Percentiles rank a stretch among this genome's conserved stretches.
These are phyloP conservation scores for Isatis lusitanica DNA, from an alignment of 441 rosid genomes.

Conservation along the genomic window DNA sequence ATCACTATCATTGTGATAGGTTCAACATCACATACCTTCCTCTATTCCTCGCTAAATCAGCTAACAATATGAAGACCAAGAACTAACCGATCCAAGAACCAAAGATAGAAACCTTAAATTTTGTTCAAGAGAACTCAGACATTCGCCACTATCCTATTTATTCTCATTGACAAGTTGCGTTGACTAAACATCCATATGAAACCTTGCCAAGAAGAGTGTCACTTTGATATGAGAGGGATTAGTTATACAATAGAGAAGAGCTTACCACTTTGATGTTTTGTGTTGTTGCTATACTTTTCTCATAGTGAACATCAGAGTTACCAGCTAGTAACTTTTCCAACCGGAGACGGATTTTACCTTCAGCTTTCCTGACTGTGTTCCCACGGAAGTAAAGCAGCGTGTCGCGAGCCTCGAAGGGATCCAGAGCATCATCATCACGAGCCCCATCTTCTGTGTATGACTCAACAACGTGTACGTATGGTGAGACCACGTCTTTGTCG, in stretches of 20 bases:
- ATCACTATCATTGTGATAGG: neutral
- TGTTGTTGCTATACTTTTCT: conserved; percentile 62
- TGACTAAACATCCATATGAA: neutral
- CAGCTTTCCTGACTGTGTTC: conserved; percentile 84
- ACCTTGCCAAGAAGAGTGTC: neutral
- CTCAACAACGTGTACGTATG: conserved; percentile 91
- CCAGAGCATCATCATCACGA: conserved; percentile 37
- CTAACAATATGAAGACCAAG: neutral
- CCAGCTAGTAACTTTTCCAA: conserved; percentile 64
- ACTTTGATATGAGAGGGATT: neutral
- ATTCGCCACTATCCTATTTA: too few species aligned
- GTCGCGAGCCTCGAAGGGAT: conserved; percentile 74
- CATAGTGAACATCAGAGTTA: conserved; percentile 66
- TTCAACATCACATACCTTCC: conserved; percentile 6
- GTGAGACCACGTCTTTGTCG: conserved; percentile 87
- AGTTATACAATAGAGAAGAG: neutral
- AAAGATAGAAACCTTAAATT: neutral
- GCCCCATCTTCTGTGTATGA: conserved; percentile 49
- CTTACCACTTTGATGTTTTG: conserved; percentile 76
- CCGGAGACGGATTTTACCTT: conserved; percentile 80
- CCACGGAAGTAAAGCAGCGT: conserved; percentile 93
- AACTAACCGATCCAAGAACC: conserved; percentile 13
- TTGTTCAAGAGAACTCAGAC: neutral
- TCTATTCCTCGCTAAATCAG: neutral
- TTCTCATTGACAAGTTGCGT: too few species aligned